Evolutionary conservation across 768 basidiomycete species (phyloP).

Genomic region (Kondoa malvinella): DNA sequence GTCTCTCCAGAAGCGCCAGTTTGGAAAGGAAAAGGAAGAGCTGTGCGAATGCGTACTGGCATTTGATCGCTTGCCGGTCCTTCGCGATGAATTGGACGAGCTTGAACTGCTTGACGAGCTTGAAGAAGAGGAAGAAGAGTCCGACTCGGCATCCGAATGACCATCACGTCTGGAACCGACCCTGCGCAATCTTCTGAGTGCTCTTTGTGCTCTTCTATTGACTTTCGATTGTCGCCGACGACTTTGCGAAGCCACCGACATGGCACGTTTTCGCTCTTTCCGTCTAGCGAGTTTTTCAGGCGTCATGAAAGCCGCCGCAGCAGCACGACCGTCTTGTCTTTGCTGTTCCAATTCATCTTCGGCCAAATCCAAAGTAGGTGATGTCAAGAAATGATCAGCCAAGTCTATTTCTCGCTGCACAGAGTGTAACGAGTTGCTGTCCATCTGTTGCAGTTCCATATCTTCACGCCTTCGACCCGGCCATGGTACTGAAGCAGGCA

Average conservation of each 20-base stretch:
- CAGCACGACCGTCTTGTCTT: neutral
- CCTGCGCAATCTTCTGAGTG: neutral
- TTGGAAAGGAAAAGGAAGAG: slow-evolving; percentile 27
- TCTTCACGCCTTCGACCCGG: neutral
- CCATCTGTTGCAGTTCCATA: neutral
- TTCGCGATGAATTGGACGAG: slow-evolving; percentile 29
- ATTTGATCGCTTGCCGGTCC: slow-evolving; percentile 25
- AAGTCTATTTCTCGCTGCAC: neutral
- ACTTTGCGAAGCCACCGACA: neutral
- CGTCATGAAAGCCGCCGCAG: neutral
- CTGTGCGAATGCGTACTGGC: slow-evolving; percentile 19
- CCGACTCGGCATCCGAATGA: slow-evolving; percentile 28
- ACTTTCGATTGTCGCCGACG: neutral
- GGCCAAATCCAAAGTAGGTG: neutral
- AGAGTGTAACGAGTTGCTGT: neutral
- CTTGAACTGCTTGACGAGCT: slow-evolving; percentile 28
- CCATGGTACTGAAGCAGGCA: neutral
- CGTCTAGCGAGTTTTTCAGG: neutral
- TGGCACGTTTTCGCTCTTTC: neutral
- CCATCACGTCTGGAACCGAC: slow-evolving; percentile 9
- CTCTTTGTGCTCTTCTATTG: neutral
- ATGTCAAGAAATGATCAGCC: neutral
- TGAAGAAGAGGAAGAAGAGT: slow-evolving; percentile 38
- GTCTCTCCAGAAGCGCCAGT: slow-evolving; percentile 28
- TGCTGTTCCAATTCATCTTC: neutral